Evolutionary conservation across 2,329 filamentous ascomycete genomes (phyloP), one percentile per base, ranked within the genome.

Genomic region (Penicillium sp.): DNA sequence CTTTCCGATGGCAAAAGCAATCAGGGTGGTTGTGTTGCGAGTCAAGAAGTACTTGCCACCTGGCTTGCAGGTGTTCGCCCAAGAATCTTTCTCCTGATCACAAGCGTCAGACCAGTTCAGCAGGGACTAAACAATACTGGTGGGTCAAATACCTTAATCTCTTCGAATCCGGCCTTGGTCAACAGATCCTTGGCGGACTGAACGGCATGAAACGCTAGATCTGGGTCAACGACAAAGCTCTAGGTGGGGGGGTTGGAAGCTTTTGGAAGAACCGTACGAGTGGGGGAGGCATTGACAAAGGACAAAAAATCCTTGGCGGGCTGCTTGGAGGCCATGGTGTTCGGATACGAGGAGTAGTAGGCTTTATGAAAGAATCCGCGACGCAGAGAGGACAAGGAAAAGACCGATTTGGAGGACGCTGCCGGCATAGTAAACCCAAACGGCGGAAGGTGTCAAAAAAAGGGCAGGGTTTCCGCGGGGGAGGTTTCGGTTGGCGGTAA

Each of bases 31-130:
- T 50, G 82, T 85, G 73, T 97, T 97, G 56, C 91, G 86, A 41
- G 91, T 97, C 63, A 96, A 81, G 73, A 90, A 96, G 77, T 97
- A 97, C 73, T 94, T 96, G 55, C 91, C 90, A 54, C 91, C 90
- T 24, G 90, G 88, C 48, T 83, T 80, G 53, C 95, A 80, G 39
- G 79, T 81, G 1, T 85, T 82, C 11, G 85, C 80, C 91, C 93
- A 97, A 40, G 86, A 83, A 64, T 96, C 89, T 61, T 88, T 86
- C 73, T 97, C 91, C 76, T 84, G 48, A 32, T 39, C 9, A 39
- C 18, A 5, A 9, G 42, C 44, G 26, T 33, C 13, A 39, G 35
- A 32, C 29, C 18, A 33, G 43, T 24, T 18, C 27, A 24, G 36
- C 11, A 8, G 7, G 7, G 34, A 25, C 32, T 12, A 29, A 9